Percentiles rank a stretch among this genome's conserved stretches.
These are phyloP conservation scores for Rauvolfia tetraphylla DNA, from an alignment of 257 asterid genomes.

Conservation along the genomic window DNA sequence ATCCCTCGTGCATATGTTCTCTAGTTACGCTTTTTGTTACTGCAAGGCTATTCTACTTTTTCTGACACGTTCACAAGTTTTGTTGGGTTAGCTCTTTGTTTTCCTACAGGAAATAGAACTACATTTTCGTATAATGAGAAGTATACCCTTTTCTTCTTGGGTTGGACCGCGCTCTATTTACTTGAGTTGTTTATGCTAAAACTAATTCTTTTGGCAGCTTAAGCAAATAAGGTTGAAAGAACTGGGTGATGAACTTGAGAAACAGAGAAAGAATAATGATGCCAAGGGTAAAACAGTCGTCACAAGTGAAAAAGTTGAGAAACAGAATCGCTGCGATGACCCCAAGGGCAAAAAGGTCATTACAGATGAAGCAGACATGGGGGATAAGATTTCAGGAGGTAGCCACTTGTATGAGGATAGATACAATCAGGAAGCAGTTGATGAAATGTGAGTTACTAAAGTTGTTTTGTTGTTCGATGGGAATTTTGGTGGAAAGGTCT, in stretches of 20 bases:
- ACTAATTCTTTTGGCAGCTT: conserved; percentile 43
- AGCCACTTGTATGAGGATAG: conserved; percentile 19
- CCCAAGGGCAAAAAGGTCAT: conserved; percentile 23
- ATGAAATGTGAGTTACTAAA: conserved; percentile 58
- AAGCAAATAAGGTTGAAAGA: conserved; percentile 77
- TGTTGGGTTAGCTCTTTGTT: not conserved
- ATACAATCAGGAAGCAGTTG: conserved; percentile 57
- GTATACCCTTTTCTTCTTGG: not conserved
- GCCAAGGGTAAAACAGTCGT: conserved; percentile 50
- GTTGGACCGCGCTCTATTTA: not conserved
- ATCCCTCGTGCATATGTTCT: not conserved
- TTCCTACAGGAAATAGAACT: not conserved
- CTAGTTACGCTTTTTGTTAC: not conserved
- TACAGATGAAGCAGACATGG: conserved; percentile 17
- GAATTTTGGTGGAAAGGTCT: conserved; percentile 22
- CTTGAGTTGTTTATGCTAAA: not conserved
- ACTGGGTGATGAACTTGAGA: conserved; percentile 65
- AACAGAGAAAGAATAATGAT: conserved; percentile 61
- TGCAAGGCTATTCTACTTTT: not conserved
- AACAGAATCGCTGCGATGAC: conserved; percentile 44
- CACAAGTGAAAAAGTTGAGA: conserved; percentile 50
- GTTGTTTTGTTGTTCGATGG: conserved; percentile 7
- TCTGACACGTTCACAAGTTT: not conserved
- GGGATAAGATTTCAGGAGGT: conserved; percentile 18
- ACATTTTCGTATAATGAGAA: not conserved